Evolutionary conservation across 2,329 filamentous ascomycete genomes (phyloP), one percentile per base, ranked within the genome.

Genomic region (Fusarium sp.): DNA sequence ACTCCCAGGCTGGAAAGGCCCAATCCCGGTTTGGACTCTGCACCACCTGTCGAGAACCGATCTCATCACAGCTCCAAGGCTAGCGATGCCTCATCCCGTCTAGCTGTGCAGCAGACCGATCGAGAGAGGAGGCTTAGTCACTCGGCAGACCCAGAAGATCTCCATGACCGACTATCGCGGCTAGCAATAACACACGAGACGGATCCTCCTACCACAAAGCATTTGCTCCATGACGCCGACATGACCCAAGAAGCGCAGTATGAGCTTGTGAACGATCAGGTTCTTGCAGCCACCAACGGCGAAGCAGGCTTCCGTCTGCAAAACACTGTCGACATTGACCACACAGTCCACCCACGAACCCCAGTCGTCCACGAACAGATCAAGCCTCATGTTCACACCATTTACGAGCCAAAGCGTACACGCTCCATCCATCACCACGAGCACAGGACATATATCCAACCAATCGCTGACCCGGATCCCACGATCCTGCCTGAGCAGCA

Each of bases 401-500:
- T 79, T 4, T 74, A 71, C 27, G 56, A 79, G 35, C 66, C 72
- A 1, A 64, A 65, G 14, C 74, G 76, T n/a, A 77, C 77, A 6
- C 63, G 70, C 0, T 78, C 76, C 2, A 74, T 77, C 16, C 77
- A 78, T 23, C n/a, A 70, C 6, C 72, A 79, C 37, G 78, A 79
- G 32, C 73, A 79, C 68, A 61, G 34, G 9, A 73, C 63, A 2
- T 11, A 67, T 16, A 72, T 77, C 4, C 78, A 79, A n/a, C 78
- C 78, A 4, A 76, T 80, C 8, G 65, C 68, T 20, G 77, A 80
- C 8, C 73, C 76, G 2, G 63, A 70, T 14, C 76, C 76, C 6
- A 74, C 68, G 9, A 45, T 78, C 6, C 61, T 76, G n/a, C 76
- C 76, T 23, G 68, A 67, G 18, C 66, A 74, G 37, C 76, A 78